Evolutionary conservation across 2,329 filamentous ascomycete genomes (phyloP).

Genomic region (Stachybotrys elegans): DNA sequence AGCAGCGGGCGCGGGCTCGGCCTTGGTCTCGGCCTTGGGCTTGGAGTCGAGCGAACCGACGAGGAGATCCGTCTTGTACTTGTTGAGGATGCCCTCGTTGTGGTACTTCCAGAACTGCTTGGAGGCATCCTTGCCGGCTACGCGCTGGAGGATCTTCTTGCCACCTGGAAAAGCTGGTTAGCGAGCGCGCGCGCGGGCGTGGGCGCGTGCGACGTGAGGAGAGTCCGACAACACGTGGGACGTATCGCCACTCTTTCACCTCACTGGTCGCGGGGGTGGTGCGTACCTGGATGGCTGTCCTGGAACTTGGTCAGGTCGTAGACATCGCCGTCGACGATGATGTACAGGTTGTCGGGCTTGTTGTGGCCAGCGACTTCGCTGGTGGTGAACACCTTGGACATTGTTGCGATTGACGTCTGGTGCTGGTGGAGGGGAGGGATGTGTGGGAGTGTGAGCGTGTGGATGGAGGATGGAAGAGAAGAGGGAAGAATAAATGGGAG

Average conservation of each 20-base stretch:
- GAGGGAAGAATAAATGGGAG: not conserved
- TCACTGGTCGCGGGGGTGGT: not conserved
- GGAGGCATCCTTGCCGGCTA: conserved; percentile 61
- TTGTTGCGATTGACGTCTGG: conserved; percentile 32
- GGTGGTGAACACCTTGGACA: conserved; percentile 83
- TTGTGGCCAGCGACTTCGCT: conserved; percentile 89
- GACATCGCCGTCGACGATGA: conserved; percentile 90
- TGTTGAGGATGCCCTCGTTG: conserved; percentile 83
- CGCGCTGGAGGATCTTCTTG: conserved; percentile 60
- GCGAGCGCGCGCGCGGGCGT: not conserved
- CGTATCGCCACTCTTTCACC: not conserved
- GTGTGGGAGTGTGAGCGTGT: not conserved
- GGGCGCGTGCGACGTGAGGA: not conserved
- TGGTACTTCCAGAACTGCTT: conserved; percentile 72
- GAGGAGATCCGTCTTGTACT: conserved; percentile 72
- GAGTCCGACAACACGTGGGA: no score
- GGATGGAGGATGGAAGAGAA: conserved; percentile 1
- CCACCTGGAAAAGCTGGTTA: conserved; percentile 45
- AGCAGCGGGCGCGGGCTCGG: conserved; percentile 39
- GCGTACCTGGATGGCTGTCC: conserved; percentile 74
- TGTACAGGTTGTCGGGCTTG: conserved; percentile 79
- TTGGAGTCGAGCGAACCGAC: conserved; percentile 88
- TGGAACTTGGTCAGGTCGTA: conserved; percentile 91
- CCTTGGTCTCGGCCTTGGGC: conserved; percentile 57
- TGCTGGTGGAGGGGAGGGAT: conserved; percentile 3